Conservation (phyloP, 805 yeast genomes). For the Candida caryicola region DNA sequence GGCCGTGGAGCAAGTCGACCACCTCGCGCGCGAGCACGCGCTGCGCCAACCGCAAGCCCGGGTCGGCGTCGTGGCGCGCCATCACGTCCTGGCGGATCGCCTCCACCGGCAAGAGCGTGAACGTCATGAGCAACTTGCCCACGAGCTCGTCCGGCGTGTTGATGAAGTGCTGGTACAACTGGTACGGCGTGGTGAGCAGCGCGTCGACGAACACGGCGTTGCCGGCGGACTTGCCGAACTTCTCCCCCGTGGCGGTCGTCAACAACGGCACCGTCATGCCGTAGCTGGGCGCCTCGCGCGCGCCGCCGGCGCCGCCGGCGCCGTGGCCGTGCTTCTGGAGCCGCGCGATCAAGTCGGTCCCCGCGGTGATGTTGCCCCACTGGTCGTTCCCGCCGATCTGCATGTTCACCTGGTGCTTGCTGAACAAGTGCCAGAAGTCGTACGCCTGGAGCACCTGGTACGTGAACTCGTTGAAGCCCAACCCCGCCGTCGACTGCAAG, state of each 20-base stretch:
- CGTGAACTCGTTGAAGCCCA: conserved; percentile 92
- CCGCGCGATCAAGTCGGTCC: conserved; percentile 79
- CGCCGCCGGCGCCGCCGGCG: conserved; percentile 5
- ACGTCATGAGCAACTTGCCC: conserved; percentile 62
- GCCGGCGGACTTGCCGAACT: conserved; percentile 96
- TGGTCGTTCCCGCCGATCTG: conserved; percentile 98
- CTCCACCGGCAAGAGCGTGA: conserved; percentile 70
- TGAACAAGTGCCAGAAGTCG: conserved; percentile 82
- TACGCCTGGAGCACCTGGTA: conserved; percentile 92
- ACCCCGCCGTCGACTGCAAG: conserved; percentile 63
- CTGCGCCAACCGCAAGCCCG: conserved; percentile 73
- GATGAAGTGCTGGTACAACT: conserved; percentile 81
- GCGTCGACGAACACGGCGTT: conserved; percentile 88
- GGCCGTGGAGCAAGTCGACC: conserved; percentile 84
- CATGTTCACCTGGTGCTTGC: conserved; percentile 53
- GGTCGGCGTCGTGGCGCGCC: conserved; percentile 50
- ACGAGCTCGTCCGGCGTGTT: conserved; percentile 78
- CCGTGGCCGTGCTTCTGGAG: conserved; percentile 26
- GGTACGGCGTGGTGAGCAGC: conserved; percentile 72
- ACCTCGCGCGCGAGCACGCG: conserved; percentile 76
- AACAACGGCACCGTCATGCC: conserved; percentile 90
- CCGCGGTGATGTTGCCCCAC: conserved; percentile 98
- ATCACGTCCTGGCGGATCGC: conserved; percentile 53
- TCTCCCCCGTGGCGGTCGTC: conserved; percentile 85
- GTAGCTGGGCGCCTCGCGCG: conserved; percentile 24